These are phyloP conservation scores for Colletotrichum neosansevieriae DNA, from an alignment of 2,329 filamentous ascomycete genomes.

Conservation along the genomic window DNA sequence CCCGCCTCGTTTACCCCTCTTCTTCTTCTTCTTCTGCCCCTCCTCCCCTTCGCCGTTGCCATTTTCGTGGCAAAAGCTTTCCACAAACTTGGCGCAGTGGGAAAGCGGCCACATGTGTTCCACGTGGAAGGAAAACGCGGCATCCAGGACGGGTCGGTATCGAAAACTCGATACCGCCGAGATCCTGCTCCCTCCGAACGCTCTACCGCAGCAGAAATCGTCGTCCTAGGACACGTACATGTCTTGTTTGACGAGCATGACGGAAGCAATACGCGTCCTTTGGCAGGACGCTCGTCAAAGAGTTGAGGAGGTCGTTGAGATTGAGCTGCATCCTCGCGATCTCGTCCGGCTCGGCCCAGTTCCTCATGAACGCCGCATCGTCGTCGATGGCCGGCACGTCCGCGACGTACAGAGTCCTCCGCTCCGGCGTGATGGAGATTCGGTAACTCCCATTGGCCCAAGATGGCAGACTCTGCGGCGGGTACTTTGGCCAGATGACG, in stretches of 20 bases:
- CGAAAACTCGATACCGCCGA: conserved; percentile 71
- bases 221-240: conserved; percentile 75
- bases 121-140: conserved; percentile 52
- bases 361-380: conserved; percentile 51
- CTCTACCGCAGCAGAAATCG: conserved; percentile 74
- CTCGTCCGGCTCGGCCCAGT: conserved; percentile 60
- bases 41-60: neutral
- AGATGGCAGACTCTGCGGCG: conserved; percentile 63
- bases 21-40: neutral
- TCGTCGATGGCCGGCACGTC: conserved; percentile 56
- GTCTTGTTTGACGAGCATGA: conserved; percentile 71
- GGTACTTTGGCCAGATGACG: conserved; percentile 62
- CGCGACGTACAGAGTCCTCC: conserved; percentile 67
- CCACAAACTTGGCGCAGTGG: conserved; percentile 68
- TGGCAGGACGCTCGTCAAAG: conserved; percentile 64
- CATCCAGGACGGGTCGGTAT: conserved; percentile 67
- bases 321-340: conserved; percentile 66
- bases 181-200: conserved; percentile 74
- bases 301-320: conserved; percentile 71
- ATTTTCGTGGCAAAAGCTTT: conserved; percentile 48
- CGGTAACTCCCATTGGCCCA: conserved; percentile 61
- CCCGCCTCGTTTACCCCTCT: neutral
- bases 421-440: conserved; percentile 60
- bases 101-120: conserved; percentile 73
- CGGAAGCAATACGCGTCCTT: conserved; percentile 67